A percentile compares a stretch with the other conserved stretches of the same genome.
Evolutionary conservation across 192 early-diverging fungal species (phyloP).

Genomic region (Backusella liffmaniae): DNA sequence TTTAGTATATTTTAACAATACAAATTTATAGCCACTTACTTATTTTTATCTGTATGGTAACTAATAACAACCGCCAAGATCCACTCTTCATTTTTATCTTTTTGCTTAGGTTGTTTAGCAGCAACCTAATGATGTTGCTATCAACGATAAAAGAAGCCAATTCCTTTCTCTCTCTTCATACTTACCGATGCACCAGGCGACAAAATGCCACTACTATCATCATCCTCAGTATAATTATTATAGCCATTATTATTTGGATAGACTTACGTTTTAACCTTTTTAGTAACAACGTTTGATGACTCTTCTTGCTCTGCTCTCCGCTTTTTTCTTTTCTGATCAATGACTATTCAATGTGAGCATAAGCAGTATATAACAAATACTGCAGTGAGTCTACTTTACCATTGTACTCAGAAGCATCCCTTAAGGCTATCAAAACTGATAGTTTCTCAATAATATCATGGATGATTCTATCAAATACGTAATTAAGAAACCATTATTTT

Average conservation of each 20-base stretch:
- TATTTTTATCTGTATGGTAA: conserved; percentile 48
- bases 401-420: conserved; percentile 23
- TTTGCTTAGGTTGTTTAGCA: conserved; percentile 48
- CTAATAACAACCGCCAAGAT: conserved; percentile 48
- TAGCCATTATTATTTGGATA: background rate
- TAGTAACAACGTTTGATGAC: conserved; percentile 2
- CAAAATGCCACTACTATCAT: background rate
- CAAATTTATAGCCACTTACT: conserved; percentile 25
- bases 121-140: conserved; percentile 30
- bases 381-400: background rate
- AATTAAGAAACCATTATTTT: background rate
- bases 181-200: conserved; percentile 6
- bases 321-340: conserved; percentile 36
- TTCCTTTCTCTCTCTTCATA: background rate
- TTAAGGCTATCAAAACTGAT: conserved; percentile 16
- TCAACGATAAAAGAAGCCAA: background rate
- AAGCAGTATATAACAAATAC: background rate
- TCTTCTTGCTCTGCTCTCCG: conserved; percentile 34
- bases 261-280: conserved; percentile 36
- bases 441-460: conserved; percentile 36
- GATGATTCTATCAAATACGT: background rate
- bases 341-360: background rate
- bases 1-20: background rate
- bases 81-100: conserved; percentile 56
- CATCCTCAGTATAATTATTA: background rate